Base-by-base conservation (phyloP, 768 basidiomycete genomes). In the Kwoniella pini region DNA sequence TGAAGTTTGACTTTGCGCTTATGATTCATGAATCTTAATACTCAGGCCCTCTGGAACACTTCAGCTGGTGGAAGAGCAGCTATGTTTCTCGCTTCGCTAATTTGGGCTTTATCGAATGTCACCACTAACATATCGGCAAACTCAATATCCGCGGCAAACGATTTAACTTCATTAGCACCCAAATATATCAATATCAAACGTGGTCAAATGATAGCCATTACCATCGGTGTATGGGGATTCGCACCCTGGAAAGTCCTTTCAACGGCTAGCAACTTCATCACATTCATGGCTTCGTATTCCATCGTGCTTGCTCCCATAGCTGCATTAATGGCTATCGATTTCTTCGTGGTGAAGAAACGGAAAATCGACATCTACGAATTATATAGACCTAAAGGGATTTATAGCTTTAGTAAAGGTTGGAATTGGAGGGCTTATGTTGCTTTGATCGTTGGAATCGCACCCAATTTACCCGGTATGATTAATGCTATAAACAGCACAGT, bases 121-220 rank as follows among this genome's bases (percentile, higher is more conserved):
- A 72, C 70, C 22, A 72, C 70, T 54, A 72, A 72, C 63, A 70
- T 63, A 40, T 59, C 63, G 1, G 61, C 65, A 54, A 70, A 70
- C 58, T 64, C 63, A n/a, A 71, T 72, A 59, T 67, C 71, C 1
- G 69, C 72, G 38, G 71, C 71, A 1, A 77, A 72, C 42, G 73
- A 77, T 55, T 55, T 77, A 54, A 72, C 70, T 9, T 64, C 64
- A 15, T 46, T 75, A 4, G 45, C 64, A 6, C 75, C 75, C 7
- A 67, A 69, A 31, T 77, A 71, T 65, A 62, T 77, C 63, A 69
- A 73, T 50, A 77, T 77, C 63, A 57, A 64, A 22, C 68, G 76
- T 21, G 70, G 71, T 1, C 65, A 70, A 30, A 46, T 74, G 48
- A 64, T 77, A 50, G 66, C 69, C 11, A 54, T 70, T 43, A 61